phyloP scores from a whole-genome alignment of 2,329 filamentous ascomycete species.

The Truncatella angustata region DNA sequence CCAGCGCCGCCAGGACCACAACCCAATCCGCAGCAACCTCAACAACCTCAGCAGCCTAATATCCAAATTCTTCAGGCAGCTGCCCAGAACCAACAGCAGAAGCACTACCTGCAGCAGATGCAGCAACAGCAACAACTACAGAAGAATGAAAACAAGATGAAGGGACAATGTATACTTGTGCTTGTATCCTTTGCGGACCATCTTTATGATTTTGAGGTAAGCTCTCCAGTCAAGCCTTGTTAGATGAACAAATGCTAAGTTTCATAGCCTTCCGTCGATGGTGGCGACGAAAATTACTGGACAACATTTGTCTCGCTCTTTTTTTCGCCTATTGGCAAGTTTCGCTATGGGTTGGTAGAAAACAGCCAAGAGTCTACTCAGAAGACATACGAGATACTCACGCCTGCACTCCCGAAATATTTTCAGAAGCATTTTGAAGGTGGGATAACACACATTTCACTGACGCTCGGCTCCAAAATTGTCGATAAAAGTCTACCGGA shows the following conservation, averaged over 20 bases:
- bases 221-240: too few species aligned
- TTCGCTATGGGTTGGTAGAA: slow-evolving; percentile 68
- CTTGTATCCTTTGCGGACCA: slow-evolving; percentile 63
- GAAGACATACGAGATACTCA: slow-evolving; percentile 86
- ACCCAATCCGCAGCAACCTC: slow-evolving; percentile 16
- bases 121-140: slow-evolving; percentile 40
- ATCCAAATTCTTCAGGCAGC: slow-evolving; percentile 30
- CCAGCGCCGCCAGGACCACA: slow-evolving; percentile 26
- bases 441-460: slow-evolving; percentile 80
- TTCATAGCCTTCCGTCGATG: too few species aligned
- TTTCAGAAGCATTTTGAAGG: slow-evolving; percentile 88
- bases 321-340: slow-evolving; percentile 74
- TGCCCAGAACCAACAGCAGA: slow-evolving; percentile 31
- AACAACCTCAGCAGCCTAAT: slow-evolving; percentile 7
- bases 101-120: slow-evolving; percentile 30
- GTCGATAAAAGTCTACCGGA: slow-evolving; percentile 56
- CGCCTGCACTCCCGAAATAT: slow-evolving; percentile 79
- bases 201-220: slow-evolving; percentile 55
- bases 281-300: slow-evolving; percentile 71
- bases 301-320: slow-evolving; percentile 74
- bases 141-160: slow-evolving; percentile 50
- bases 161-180: slow-evolving; percentile 57
- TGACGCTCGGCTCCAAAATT: slow-evolving; percentile 71
- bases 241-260: too few species aligned
- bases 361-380: slow-evolving; percentile 55